Evolutionary conservation across 345 rosid genomes (phyloP).

Genomic region (Kandelia obovata): DNA sequence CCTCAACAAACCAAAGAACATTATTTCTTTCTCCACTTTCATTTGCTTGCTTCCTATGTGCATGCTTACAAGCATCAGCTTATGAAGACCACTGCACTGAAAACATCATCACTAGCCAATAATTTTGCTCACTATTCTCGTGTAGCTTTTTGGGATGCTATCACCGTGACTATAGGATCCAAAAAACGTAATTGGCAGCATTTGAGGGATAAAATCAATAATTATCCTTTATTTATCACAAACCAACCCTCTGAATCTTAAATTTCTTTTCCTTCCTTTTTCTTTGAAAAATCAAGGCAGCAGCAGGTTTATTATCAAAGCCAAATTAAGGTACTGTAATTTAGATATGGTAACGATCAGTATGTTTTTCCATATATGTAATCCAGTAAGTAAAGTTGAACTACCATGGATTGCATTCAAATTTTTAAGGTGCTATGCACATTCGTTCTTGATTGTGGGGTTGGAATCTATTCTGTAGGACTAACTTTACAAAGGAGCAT

Average conservation of each 20-base stretch:
- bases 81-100: no score
- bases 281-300: conserved; percentile 25
- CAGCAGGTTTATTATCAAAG: conserved; percentile 29
- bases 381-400: conserved; percentile 12
- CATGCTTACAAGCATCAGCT: no score
- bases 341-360: background rate
- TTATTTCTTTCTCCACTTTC: no score
- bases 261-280: background rate
- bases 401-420: background rate
- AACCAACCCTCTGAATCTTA: background rate
- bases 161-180: background rate
- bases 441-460: conserved; percentile 29
- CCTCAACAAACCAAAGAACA: no score
- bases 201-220: background rate
- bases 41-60: no score
- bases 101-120: no score
- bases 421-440: background rate
- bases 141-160: background rate
- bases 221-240: background rate
- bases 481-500: conserved; percentile 31
- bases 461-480: conserved; percentile 32
- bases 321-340: background rate
- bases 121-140: no score
- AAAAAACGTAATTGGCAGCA: background rate
- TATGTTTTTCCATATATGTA: background rate